A percentile compares a stretch with the other conserved stretches of the same genome.
phyloP scores from a whole-genome alignment of 768 basidiomycete genomes.

The Suillus subluteus region DNA sequence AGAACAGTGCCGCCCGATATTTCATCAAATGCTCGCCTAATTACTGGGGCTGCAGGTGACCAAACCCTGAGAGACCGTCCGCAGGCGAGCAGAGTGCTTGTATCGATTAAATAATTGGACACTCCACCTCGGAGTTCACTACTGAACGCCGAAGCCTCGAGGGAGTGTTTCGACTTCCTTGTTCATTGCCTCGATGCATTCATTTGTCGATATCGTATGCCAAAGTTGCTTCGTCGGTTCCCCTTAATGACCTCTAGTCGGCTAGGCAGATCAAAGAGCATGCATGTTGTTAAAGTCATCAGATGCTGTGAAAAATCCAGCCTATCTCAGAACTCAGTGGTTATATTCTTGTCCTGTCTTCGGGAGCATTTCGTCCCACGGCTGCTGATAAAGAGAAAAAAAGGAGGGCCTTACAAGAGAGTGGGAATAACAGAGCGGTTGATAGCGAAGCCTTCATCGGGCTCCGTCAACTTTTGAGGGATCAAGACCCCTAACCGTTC shows the following conservation, averaged over 20 bases:
- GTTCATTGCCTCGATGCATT: background rate
- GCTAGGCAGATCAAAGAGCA: background rate
- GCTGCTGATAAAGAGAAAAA: conserved; percentile 20
- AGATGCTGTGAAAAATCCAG: background rate
- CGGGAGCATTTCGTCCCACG: conserved; percentile 27
- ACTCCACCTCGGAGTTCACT: background rate
- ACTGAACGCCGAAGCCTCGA: background rate
- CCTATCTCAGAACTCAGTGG: background rate
- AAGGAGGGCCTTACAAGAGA: background rate
- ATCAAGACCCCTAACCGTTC: background rate
- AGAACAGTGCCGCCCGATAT: no score
- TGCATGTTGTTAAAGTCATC: background rate
- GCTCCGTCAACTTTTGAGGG: background rate
- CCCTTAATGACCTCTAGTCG: background rate
- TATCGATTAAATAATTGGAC: background rate
- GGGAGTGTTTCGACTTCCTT: background rate
- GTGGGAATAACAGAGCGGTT: background rate
- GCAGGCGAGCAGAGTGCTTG: no score
- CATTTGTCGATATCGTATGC: background rate
- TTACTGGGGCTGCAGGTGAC: no score
- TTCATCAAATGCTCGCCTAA: no score
- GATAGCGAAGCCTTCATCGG: background rate
- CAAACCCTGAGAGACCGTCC: no score
- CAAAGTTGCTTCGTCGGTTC: background rate
- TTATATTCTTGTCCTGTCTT: conserved; percentile 13